These are phyloP conservation scores for Curvularia eragrostidis DNA, from an alignment of 2,329 filamentous ascomycete genomes.

Conservation along the genomic window DNA sequence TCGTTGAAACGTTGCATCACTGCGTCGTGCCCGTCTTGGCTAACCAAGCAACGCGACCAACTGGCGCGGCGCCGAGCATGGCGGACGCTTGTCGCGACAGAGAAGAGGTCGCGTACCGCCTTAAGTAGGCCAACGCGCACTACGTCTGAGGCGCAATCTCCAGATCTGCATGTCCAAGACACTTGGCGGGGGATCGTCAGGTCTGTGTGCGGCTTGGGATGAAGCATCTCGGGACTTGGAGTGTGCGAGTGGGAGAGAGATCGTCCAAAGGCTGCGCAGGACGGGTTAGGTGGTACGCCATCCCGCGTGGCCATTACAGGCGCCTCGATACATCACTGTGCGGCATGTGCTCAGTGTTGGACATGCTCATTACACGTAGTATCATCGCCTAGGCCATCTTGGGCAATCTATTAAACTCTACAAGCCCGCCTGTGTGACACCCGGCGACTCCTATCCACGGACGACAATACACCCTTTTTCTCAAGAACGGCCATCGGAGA, in stretches of 20 bases:
- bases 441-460: not conserved
- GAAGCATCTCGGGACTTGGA: constrained; percentile 8
- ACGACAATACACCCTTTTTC: not conserved
- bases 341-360: constrained; percentile 1
- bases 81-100: constrained; percentile 23
- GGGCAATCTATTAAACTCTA: constrained; percentile 8
- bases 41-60: constrained; percentile 11
- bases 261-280: constrained; percentile 9
- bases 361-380: not conserved
- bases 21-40: constrained; percentile 13
- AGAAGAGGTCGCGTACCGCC: constrained; percentile 2
- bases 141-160: constrained; percentile 11
- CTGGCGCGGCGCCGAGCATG: constrained; percentile 19
- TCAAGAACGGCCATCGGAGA: not conserved
- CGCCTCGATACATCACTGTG: constrained; percentile 12
- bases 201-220: constrained; percentile 7
- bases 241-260: constrained; percentile 7
- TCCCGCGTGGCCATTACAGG: constrained; percentile 11
- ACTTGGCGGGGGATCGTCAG: constrained; percentile 13
- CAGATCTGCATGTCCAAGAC: constrained; percentile 15
- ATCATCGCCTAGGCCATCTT: not conserved
- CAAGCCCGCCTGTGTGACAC: not conserved
- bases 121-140: constrained; percentile 10
- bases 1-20: constrained; percentile 10
- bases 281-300: constrained; percentile 12